phyloP scores from a whole-genome alignment of 441 rosid species.

The Gossypium schwendimanii region DNA sequence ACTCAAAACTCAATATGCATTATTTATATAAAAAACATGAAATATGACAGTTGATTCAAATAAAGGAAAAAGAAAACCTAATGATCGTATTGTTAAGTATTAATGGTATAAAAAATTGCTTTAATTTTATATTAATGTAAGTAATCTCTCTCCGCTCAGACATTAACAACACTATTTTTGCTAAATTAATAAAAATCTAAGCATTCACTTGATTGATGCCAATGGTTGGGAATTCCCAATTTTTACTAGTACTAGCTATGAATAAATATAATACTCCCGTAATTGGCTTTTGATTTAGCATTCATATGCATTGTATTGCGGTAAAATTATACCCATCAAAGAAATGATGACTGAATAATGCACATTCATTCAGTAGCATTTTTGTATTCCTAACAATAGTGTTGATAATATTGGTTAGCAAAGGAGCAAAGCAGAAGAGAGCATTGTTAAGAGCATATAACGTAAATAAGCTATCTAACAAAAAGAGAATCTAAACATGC shows the following conservation, averaged over 20 bases:
- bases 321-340: background rate
- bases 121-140: too few species aligned
- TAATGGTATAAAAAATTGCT: too few species aligned
- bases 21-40: too few species aligned
- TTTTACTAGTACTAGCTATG: background rate
- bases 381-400: background rate
- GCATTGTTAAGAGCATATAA: background rate
- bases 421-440: background rate
- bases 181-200: background rate
- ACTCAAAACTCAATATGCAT: too few species aligned
- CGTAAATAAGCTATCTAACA: background rate
- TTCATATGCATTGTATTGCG: background rate
- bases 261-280: background rate
- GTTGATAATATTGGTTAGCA: background rate
- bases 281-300: background rate
- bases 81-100: too few species aligned
- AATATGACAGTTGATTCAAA: too few species aligned
- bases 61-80: too few species aligned
- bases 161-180: background rate
- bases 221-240: background rate
- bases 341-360: background rate
- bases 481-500: background rate
- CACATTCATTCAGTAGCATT: background rate
- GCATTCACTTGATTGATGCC: background rate
- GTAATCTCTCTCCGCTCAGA: too few species aligned